These are phyloP conservation scores for Podospora australis DNA, from an alignment of 495 filamentous ascomycete genomes.

Conservation along the genomic window DNA sequence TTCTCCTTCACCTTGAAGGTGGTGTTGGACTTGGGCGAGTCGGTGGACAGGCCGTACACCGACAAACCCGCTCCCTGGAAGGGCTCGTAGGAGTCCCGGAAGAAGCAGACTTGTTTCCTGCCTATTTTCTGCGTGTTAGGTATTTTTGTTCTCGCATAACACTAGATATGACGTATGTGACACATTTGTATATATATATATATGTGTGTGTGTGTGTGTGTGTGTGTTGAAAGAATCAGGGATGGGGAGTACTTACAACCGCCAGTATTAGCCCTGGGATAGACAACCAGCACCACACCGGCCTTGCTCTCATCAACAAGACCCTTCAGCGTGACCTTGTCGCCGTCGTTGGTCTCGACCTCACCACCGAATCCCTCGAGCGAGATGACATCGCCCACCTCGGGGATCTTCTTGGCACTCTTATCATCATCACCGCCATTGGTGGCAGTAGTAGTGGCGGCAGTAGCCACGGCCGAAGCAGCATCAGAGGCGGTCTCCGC, in stretches of 20 bases:
- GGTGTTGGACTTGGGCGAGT: conserved; percentile 83
- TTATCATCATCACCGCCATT: too few species aligned
- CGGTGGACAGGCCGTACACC: conserved; percentile 83
- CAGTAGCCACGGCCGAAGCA: conserved; percentile 26
- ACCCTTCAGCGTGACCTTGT: conserved; percentile 64
- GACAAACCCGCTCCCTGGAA: conserved; percentile 67
- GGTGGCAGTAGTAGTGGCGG: conserved; percentile 28
- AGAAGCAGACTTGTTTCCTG: conserved; percentile 87
- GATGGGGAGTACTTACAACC: conserved; percentile 65
- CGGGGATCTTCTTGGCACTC: conserved; percentile 26
- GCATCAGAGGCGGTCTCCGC: conserved; percentile 40
- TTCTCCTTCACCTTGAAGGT: conserved; percentile 84
- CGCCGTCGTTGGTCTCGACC: conserved; percentile 76
- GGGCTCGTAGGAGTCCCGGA: conserved; percentile 72
- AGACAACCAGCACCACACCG: conserved; percentile 90
- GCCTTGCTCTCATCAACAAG: conserved; percentile 76
- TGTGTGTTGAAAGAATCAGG: background rate
- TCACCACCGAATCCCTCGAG: conserved; percentile 75
- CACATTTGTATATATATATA: background rate
- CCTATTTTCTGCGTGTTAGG: conserved; percentile 34
- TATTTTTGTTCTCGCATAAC: background rate
- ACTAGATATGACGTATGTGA: background rate
- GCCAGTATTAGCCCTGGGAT: conserved; percentile 89
- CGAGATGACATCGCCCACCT: conserved; percentile 48
- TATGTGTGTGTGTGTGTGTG: too few species aligned